These are phyloP conservation scores for Wickerhamiella lipophila DNA, from an alignment of 805 yeast genomes.

Conservation along the genomic window DNA sequence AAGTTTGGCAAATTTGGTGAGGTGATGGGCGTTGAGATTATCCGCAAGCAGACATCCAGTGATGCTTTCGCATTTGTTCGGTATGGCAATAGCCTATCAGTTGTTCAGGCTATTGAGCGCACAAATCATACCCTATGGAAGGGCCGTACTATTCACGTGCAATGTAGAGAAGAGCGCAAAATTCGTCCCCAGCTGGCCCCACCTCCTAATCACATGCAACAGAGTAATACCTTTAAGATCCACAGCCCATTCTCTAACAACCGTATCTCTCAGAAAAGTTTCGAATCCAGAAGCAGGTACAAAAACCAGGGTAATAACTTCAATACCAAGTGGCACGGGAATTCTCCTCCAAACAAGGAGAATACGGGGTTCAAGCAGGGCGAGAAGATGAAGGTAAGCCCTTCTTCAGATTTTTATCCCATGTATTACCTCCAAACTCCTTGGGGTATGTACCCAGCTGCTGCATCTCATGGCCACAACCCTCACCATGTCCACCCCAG, in stretches of 20 bases:
- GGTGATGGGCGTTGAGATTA: slow-evolving; percentile 46
- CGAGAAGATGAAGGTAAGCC: not conserved
- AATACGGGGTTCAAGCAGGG: not conserved
- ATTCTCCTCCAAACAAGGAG: not conserved
- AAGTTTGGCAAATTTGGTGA: slow-evolving; percentile 60
- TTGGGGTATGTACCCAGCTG: slow-evolving; percentile 1
- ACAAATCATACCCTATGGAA: slow-evolving; percentile 60
- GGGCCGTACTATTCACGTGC: slow-evolving; percentile 71
- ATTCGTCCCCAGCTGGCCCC: slow-evolving; percentile 9
- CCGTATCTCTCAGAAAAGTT: not conserved
- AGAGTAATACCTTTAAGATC: slow-evolving; percentile 11
- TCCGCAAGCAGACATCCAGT: slow-evolving; percentile 29
- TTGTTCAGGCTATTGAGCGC: slow-evolving; percentile 70
- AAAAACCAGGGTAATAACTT: not conserved
- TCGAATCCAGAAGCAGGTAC: not conserved
- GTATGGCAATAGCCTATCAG: slow-evolving; percentile 52
- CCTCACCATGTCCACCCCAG: not conserved
- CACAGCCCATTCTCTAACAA: not conserved
- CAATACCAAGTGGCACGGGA: not conserved
- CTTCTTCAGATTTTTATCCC: not conserved
- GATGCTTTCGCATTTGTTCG: slow-evolving; percentile 58
- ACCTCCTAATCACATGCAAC: slow-evolving; percentile 25
- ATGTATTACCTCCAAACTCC: not conserved
- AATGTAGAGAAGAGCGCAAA: slow-evolving; percentile 47
- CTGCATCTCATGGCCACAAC: not conserved